Evolutionary conservation across 805 yeast genomes (phyloP).

Genomic region (Candida nonsorbophila): DNA sequence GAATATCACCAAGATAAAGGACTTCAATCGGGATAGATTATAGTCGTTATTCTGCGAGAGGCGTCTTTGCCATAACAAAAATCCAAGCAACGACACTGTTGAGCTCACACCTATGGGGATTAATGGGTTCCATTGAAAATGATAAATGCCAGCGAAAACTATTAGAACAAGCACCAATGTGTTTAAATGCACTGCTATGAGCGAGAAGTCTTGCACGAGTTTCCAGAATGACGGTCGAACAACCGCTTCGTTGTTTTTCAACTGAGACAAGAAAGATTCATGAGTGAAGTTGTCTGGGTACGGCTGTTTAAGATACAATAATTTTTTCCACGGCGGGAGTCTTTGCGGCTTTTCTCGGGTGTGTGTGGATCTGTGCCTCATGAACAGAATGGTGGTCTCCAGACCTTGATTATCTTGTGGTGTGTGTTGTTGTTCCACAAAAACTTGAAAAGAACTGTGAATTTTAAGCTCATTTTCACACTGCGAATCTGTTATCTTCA

Average conservation of each 20-base stretch:
- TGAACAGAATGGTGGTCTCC: no score
- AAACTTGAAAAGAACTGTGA: no score
- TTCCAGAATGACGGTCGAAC: slow-evolving; percentile 58
- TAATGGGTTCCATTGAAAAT: slow-evolving; percentile 45
- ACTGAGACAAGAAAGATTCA: slow-evolving; percentile 70
- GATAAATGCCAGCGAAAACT: slow-evolving; percentile 61
- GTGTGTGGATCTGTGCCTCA: no score
- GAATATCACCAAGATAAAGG: slow-evolving; percentile 63
- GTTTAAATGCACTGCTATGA: slow-evolving; percentile 62
- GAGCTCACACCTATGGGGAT: slow-evolving; percentile 29
- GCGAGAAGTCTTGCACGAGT: slow-evolving; percentile 65
- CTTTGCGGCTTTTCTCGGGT: no score
- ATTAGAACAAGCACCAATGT: slow-evolving; percentile 59
- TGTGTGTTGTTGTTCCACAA: no score
- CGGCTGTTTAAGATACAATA: slow-evolving; percentile 78
- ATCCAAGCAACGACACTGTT: slow-evolving; percentile 26
- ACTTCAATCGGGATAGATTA: slow-evolving; percentile 37
- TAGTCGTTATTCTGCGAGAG: slow-evolving; percentile 6
- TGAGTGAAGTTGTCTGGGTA: slow-evolving; percentile 93
- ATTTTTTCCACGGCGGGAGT: slow-evolving; percentile 65
- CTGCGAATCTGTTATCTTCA: no score
- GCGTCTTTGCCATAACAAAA: slow-evolving; percentile 19
- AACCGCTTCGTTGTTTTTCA: slow-evolving; percentile 73
- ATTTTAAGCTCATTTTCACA: no score
- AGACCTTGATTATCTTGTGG: no score